These are phyloP conservation scores for Stereocaulon alpinum DNA, from an alignment of 495 filamentous ascomycete genomes.

Conservation along the genomic window DNA sequence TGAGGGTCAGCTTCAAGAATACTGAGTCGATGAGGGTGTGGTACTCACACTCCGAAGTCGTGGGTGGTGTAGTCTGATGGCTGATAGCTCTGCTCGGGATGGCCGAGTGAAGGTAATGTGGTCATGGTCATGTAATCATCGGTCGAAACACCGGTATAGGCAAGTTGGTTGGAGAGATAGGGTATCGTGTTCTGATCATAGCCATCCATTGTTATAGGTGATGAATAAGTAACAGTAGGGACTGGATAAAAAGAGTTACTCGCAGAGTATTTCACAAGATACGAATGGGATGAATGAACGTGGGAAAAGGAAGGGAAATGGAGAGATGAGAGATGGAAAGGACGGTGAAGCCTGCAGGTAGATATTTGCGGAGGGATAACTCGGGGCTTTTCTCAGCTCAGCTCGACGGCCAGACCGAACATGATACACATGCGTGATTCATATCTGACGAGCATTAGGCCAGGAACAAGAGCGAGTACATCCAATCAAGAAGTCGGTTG, in stretches of 20 bases:
- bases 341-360: background rate
- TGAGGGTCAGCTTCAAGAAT: background rate
- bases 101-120: slow-evolving; percentile 43
- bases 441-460: slow-evolving; percentile 2
- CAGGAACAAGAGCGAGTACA: background rate
- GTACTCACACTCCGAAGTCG: slow-evolving; percentile 10
- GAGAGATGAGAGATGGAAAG: background rate
- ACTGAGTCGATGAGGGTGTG: background rate
- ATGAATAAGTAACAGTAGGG: slow-evolving; percentile 1
- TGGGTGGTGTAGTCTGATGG: slow-evolving; percentile 20
- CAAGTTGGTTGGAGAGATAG: slow-evolving; percentile 47
- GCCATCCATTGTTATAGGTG: slow-evolving; percentile 42
- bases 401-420: background rate
- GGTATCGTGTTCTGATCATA: slow-evolving; percentile 55
- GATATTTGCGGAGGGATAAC: background rate
- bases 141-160: slow-evolving; percentile 39
- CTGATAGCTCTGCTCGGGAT: slow-evolving; percentile 36
- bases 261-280: background rate
- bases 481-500: background rate
- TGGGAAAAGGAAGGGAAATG: background rate
- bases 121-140: slow-evolving; percentile 43
- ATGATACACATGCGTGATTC: background rate
- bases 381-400: slow-evolving; percentile 5
- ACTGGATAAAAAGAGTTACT: slow-evolving; percentile 3
- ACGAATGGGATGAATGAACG: background rate